Evolutionary conservation across 345 rosid species (phyloP).

Genomic region (Pugionium dolabratum): DNA sequence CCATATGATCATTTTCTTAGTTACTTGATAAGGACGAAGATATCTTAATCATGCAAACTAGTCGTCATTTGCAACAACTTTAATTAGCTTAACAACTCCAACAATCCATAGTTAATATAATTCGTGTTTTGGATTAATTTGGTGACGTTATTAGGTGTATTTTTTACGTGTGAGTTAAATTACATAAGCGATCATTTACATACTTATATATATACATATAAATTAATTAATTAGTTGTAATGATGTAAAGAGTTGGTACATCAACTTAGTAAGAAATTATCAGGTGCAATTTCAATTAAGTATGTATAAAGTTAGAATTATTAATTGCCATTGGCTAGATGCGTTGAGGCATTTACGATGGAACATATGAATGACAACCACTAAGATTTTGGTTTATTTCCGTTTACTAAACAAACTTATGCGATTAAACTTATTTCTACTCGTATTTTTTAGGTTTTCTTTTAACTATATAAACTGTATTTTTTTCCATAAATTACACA

Average conservation of each 20-base stretch:
- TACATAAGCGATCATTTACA: no score
- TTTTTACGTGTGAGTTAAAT: neutral
- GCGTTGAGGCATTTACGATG: slow-evolving; percentile 33
- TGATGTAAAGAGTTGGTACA: slow-evolving; percentile 26
- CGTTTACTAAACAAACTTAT: no score
- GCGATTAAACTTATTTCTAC: no score
- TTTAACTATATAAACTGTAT: no score
- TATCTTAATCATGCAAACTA: slow-evolving; percentile 19
- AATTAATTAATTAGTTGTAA: no score
- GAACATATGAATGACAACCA: slow-evolving; percentile 30
- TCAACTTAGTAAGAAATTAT: slow-evolving; percentile 26
- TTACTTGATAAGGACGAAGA: slow-evolving; percentile 30
- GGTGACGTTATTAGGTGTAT: slow-evolving; percentile 27
- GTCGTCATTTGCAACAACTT: slow-evolving; percentile 15
- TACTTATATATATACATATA: no score
- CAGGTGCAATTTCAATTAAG: neutral
- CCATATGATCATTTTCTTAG: slow-evolving; percentile 13
- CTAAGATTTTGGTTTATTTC: slow-evolving; percentile 21
- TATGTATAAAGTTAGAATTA: neutral
- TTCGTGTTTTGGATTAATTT: neutral
- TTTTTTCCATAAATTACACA: no score
- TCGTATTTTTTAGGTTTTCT: no score
- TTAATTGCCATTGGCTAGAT: slow-evolving; percentile 17
- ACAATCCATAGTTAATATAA: slow-evolving; percentile 1
- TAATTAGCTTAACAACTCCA: slow-evolving; percentile 28